A percentile compares a stretch with the other conserved stretches of the same genome.
These are phyloP conservation scores for Abrus pulchellus DNA, from an alignment of 306 rosid species.

Conservation along the genomic window DNA sequence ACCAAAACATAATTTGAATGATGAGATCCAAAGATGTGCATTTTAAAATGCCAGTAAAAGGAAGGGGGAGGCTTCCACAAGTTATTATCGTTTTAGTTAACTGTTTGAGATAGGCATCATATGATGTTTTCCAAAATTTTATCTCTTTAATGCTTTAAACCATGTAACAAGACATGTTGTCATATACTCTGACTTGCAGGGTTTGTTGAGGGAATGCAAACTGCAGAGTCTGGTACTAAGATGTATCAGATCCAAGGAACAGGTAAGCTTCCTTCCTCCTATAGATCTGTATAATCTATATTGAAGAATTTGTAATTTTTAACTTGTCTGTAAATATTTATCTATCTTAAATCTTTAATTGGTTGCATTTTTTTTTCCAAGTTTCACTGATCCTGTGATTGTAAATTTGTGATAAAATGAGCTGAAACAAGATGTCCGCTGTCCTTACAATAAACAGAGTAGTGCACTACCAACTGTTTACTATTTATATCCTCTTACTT, in stretches of 20 bases:
- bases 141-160: constrained; percentile 18
- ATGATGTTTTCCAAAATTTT: constrained; percentile 13
- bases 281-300: constrained; percentile 19
- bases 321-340: constrained; percentile 1
- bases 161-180: constrained; percentile 34
- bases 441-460: background rate
- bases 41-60: constrained; percentile 18
- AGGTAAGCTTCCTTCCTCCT: constrained; percentile 64
- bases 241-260: constrained; percentile 83
- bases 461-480: constrained; percentile 2
- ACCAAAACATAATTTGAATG: constrained; percentile 30
- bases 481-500: background rate
- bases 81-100: constrained; percentile 27
- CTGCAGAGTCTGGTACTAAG: constrained; percentile 69
- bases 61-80: background rate
- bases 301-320: constrained; percentile 11
- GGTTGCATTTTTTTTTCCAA: background rate
- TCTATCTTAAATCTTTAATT: constrained; percentile 2
- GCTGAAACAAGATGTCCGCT: constrained; percentile 16
- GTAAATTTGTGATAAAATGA: background rate
- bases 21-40: constrained; percentile 21
- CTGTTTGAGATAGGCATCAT: constrained; percentile 22
- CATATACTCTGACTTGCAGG: constrained; percentile 60
- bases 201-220: constrained; percentile 74
- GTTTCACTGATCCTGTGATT: constrained; percentile 32